Evolutionary conservation across 2,329 filamentous ascomycete species (phyloP), one percentile per base, ranked within the genome.

Genomic region (Blastomyces silverae): DNA sequence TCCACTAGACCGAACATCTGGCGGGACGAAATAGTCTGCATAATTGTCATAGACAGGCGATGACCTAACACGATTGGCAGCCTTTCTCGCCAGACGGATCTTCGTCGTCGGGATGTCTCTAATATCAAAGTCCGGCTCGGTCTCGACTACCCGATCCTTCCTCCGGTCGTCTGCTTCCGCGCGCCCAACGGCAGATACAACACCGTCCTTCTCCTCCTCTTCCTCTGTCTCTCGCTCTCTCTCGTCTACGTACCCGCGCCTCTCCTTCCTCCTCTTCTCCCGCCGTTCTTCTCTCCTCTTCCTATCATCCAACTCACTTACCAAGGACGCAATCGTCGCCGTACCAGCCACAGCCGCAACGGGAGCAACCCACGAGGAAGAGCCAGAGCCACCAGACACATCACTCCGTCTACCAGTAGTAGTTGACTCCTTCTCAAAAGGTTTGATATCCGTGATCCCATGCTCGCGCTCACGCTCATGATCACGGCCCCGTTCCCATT

Each of bases 341-440:
- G 80, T 82, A 17, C 82, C 82, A 25, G 81, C 81, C 31, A 80
- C 83, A 39, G 80, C 80, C 17, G 81, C 77, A n/a, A 81, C 81
- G 60, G 73, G 71, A 31, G 70, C 71, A 60, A 72, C 71, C 73
- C 74, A 75, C 10, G 74, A 74, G 25, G 70, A 70, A 2, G 71
- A 71, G 17, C 64, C 50, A 25, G 70, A 71, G 1, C 71, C 71
- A 10, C 64, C 52, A 31, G 53, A 56, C 67, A 39, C 48, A 62
- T 44, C 62, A 78, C 75, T 31, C 5, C 59, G 59, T 22, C 42
- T 31, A 61, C 59, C 28, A 37, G 28, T 28, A 15, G 53, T n/a
- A 57, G 22, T 25, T 6, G 34, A 58, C n/a, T 69, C 78, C 76
- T 62, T 66, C 31, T 65, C 57, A n/a, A 57, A 50, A 34, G 50